These are phyloP conservation scores for Trichothecium roseum DNA, from an alignment of 2,329 filamentous ascomycete species.

Conservation along the genomic window DNA sequence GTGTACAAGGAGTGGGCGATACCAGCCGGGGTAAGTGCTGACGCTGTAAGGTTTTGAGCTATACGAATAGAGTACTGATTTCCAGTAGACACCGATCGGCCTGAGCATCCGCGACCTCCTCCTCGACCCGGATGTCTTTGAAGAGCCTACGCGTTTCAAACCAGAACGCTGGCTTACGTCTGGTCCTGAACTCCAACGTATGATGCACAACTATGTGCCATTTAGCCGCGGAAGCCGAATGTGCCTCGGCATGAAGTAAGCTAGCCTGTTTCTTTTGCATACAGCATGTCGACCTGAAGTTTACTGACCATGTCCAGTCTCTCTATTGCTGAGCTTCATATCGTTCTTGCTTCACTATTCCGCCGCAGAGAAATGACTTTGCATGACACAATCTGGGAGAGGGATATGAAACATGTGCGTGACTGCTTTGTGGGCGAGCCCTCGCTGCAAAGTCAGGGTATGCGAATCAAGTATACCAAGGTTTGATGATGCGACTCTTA, in stretches of 20 bases:
- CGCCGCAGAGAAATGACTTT: not conserved
- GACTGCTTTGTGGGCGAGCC: constrained; percentile 3
- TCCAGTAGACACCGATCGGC: constrained; percentile 1
- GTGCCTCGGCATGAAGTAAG: constrained; percentile 2
- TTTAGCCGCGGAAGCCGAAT: constrained; percentile 4
- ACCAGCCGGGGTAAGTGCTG: constrained; percentile 2
- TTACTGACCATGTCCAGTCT: not conserved
- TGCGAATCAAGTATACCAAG: constrained; percentile 1
- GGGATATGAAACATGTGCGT: constrained; percentile 1
- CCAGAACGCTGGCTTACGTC: constrained; percentile 3
- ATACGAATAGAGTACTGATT: not conserved
- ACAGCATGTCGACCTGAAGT: not conserved
- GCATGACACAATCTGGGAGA: not conserved
- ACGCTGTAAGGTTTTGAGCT: too few relatives aligned
- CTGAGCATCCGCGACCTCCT: constrained; percentile 1
- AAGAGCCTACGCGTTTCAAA: not conserved
- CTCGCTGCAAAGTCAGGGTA: not conserved
- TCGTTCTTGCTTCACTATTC: constrained; percentile 1
- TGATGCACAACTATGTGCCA: constrained; percentile 2
- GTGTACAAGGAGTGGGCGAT: constrained; percentile 3
- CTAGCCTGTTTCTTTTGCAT: too few relatives aligned
- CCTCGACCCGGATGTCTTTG: constrained; percentile 1
- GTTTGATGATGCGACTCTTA: too few relatives aligned
- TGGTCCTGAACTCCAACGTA: constrained; percentile 1
- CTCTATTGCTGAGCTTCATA: constrained; percentile 2